phyloP scores from a whole-genome alignment of 495 filamentous ascomycete genomes.

The Trichoderma parareesei region DNA sequence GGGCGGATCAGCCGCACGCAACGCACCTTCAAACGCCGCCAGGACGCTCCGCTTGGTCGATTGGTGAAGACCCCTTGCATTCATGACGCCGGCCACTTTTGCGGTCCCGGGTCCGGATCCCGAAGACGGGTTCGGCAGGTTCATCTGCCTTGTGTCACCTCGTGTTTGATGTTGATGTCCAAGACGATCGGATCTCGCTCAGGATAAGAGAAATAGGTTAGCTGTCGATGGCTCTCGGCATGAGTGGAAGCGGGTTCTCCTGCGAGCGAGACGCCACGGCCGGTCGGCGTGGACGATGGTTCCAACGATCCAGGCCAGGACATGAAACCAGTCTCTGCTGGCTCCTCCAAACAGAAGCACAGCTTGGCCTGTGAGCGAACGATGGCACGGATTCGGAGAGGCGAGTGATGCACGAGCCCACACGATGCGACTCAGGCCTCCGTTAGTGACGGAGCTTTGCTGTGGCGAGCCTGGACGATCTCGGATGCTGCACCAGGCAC shows the following conservation, averaged over 20 bases:
- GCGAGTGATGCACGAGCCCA: too few species aligned
- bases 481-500: too few species aligned
- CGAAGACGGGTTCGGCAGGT: constrained; percentile 4
- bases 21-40: constrained; percentile 71
- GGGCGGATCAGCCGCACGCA: constrained; percentile 14
- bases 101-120: constrained; percentile 7
- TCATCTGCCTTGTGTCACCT: constrained; percentile 1
- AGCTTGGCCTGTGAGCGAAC: too few species aligned
- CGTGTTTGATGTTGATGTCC: too few species aligned
- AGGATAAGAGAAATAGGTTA: too few species aligned
- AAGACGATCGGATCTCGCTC: too few species aligned
- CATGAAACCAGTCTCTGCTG: too few species aligned
- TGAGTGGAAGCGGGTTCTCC: neutral
- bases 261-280: neutral
- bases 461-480: too few species aligned
- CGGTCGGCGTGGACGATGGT: neutral
- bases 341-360: neutral
- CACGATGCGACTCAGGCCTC: too few species aligned
- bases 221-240: neutral
- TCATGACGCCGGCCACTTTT: neutral
- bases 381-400: too few species aligned
- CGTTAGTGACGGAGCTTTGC: too few species aligned
- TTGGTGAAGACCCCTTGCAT: constrained; percentile 34
- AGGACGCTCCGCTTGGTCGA: constrained; percentile 65
- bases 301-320: neutral